phyloP scores from a whole-genome alignment of 495 filamentous ascomycete genomes.

The Aspergillus bertholletiae region DNA sequence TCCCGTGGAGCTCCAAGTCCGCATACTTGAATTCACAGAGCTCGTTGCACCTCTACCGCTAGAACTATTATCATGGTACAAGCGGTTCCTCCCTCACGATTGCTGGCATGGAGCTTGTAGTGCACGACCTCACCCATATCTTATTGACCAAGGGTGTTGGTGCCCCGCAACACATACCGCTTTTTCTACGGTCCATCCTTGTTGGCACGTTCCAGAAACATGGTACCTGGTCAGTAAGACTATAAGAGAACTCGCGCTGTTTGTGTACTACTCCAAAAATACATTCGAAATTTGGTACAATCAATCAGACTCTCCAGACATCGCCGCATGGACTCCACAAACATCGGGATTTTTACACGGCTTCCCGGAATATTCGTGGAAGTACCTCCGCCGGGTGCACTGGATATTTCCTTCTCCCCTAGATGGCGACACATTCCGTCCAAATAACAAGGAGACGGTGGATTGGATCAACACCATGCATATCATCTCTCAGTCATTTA shows the following conservation, averaged over 20 bases:
- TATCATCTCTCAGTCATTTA: neutral
- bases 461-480: constrained; percentile 1
- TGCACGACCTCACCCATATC: neutral
- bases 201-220: neutral
- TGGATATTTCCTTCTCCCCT: neutral
- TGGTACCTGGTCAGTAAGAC: neutral
- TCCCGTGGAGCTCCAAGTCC: constrained; percentile 4
- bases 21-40: constrained; percentile 1
- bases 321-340: neutral
- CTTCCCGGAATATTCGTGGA: constrained; percentile 1
- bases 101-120: neutral
- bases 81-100: neutral
- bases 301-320: neutral
- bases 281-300: neutral
- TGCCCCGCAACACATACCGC: constrained; percentile 3
- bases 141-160: neutral
- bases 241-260: neutral
- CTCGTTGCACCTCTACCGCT: neutral
- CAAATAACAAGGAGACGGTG: no score
- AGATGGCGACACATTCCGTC: neutral
- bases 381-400: neutral
- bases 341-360: neutral
- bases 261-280: constrained; percentile 1
- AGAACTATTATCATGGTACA: neutral
- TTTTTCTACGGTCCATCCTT: neutral